Percentiles rank a stretch among this genome's conserved stretches.
Evolutionary conservation across 257 asterid genomes (phyloP).

Genomic region (Solanum habrochaites): DNA sequence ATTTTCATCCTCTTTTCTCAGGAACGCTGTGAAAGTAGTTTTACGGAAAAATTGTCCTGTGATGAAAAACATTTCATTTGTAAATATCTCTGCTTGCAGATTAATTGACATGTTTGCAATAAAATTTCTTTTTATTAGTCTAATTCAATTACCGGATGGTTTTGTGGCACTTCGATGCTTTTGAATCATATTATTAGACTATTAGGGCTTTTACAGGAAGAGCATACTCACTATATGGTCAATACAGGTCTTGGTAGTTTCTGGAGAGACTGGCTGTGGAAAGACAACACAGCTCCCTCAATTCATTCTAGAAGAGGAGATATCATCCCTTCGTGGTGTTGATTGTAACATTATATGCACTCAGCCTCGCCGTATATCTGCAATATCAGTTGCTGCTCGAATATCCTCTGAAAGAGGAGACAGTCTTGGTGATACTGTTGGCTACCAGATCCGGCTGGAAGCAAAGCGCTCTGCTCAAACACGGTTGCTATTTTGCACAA

Average conservation of each 20-base stretch:
- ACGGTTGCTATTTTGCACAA: conserved; percentile 87
- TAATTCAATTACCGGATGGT: not conserved
- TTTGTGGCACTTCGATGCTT: not conserved
- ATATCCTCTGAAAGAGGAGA: conserved; percentile 91
- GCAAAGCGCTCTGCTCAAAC: conserved; percentile 76
- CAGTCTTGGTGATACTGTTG: conserved; percentile 82
- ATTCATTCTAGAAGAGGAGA: conserved; percentile 84
- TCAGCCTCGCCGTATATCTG: conserved; percentile 96
- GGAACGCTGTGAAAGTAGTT: not conserved
- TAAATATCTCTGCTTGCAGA: not conserved
- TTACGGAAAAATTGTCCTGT: not conserved
- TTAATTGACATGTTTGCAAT: not conserved
- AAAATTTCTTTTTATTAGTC: not conserved
- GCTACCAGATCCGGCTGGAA: conserved; percentile 91
- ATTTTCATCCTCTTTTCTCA: not conserved
- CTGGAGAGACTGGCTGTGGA: conserved; percentile 99
- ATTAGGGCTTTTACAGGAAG: not conserved
- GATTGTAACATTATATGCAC: conserved; percentile 85
- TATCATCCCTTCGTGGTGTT: conserved; percentile 69
- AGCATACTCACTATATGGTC: not conserved
- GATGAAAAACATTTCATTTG: not conserved
- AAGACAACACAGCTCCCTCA: conserved; percentile 99
- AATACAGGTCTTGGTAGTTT: conserved; percentile 79
- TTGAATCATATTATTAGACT: not conserved
- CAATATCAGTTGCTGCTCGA: conserved; percentile 93